These are phyloP conservation scores for Rehmannia glutinosa DNA, from an alignment of 257 asterid species.

Conservation along the genomic window DNA sequence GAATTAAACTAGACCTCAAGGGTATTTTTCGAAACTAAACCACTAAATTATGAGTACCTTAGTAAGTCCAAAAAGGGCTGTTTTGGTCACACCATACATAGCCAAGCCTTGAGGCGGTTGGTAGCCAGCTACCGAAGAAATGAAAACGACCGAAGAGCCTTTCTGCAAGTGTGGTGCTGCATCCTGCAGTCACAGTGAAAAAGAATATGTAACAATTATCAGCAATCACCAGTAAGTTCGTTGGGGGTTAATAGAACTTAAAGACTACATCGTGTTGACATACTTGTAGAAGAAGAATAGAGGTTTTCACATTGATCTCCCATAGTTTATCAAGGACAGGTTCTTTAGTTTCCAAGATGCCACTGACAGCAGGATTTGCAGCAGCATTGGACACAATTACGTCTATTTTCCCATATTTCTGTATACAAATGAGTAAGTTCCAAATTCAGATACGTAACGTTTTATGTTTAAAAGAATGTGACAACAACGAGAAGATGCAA, in stretches of 20 bases:
- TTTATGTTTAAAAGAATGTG: too few species aligned
- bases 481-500: too few species aligned
- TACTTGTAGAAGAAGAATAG: conserved; percentile 79
- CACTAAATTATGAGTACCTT: conserved; percentile 37
- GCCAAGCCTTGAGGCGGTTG: conserved; percentile 53
- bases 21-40: too few species aligned
- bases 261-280: conserved; percentile 11
- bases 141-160: conserved; percentile 66
- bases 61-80: conserved; percentile 85
- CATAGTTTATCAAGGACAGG: conserved; percentile 79
- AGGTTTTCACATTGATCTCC: conserved; percentile 81
- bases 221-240: too few species aligned
- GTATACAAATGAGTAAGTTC: conserved; percentile 19
- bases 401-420: conserved; percentile 81
- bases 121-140: conserved; percentile 61
- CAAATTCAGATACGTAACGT: neutral
- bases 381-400: conserved; percentile 88
- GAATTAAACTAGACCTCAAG: too few species aligned
- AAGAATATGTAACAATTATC: neutral
- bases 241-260: neutral
- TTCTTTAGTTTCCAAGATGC: conserved; percentile 69
- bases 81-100: conserved; percentile 93
- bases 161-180: conserved; percentile 67
- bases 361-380: too few species aligned
- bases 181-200: conserved; percentile 42